Evolutionary conservation across 2,329 filamentous ascomycete genomes (phyloP).

Genomic region (Bipolaris bicolor): DNA sequence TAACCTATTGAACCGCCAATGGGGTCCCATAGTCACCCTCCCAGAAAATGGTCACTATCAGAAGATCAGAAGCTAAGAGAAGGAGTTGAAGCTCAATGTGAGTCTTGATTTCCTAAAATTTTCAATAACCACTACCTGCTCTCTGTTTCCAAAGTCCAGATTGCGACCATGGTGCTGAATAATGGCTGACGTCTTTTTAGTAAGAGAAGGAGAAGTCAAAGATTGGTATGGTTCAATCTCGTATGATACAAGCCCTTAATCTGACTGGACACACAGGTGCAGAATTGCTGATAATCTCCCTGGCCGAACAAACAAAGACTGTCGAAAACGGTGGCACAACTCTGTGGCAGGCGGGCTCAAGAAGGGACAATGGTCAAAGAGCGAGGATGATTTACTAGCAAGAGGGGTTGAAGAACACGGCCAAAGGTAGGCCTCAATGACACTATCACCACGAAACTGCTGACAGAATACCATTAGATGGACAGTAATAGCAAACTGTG

Average conservation of each 20-base stretch:
- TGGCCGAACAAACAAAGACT: slow-evolving; percentile 54
- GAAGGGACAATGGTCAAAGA: slow-evolving; percentile 51
- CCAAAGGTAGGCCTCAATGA: slow-evolving; percentile 36
- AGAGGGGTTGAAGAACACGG: slow-evolving; percentile 47
- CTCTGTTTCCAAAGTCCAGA: not conserved
- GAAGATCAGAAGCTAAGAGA: slow-evolving; percentile 37
- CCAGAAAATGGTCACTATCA: slow-evolving; percentile 37
- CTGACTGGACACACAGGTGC: slow-evolving; percentile 35
- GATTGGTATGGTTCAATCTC: slow-evolving; percentile 32
- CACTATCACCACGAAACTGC: not conserved
- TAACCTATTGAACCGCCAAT: slow-evolving; percentile 5
- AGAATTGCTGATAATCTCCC: slow-evolving; percentile 48
- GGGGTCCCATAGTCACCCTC: slow-evolving; percentile 29
- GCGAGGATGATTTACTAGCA: slow-evolving; percentile 43
- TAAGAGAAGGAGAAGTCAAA: slow-evolving; percentile 31
- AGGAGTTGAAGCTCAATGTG: slow-evolving; percentile 37
- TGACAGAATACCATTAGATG: slow-evolving; percentile 40
- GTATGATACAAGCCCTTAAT: not conserved
- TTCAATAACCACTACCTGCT: not conserved
- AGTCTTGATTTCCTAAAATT: slow-evolving; percentile 2
- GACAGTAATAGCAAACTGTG: slow-evolving; percentile 51
- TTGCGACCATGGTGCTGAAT: not conserved
- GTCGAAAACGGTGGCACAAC: slow-evolving; percentile 54
- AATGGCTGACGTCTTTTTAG: slow-evolving; percentile 11
- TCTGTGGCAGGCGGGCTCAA: slow-evolving; percentile 47